phyloP scores from a whole-genome alignment of 768 basidiomycete species.

The Nevesoporus exiguus region DNA sequence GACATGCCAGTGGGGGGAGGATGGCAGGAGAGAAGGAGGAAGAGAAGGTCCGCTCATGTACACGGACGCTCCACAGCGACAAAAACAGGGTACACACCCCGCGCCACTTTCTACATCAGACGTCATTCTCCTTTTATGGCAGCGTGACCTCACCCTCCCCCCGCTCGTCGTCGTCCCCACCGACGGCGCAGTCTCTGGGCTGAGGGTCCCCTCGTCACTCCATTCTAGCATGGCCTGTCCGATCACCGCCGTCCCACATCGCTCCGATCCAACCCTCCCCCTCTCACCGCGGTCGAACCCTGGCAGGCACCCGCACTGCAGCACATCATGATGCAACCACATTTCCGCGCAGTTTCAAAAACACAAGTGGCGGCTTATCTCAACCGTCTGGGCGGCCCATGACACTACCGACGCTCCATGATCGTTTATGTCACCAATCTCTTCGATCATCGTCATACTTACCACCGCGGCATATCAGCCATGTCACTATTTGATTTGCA shows the following conservation, averaged over 20 bases:
- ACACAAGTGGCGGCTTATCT: not conserved
- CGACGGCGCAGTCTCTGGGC: slow-evolving; percentile 5
- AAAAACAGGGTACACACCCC: slow-evolving; percentile 34
- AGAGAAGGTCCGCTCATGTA: slow-evolving; percentile 22
- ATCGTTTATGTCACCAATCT: not conserved
- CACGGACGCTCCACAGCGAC: slow-evolving; percentile 34
- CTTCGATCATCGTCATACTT: not conserved
- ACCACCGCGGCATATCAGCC: not conserved
- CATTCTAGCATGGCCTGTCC: not conserved
- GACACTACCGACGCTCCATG: not conserved
- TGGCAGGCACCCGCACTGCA: not conserved
- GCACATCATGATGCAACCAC: not conserved
- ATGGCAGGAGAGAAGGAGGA: slow-evolving; percentile 6
- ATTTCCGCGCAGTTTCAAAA: not conserved
- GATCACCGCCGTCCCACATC: not conserved
- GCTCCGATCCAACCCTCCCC: not conserved
- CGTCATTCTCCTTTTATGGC: slow-evolving; percentile 27
- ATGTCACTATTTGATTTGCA: no score
- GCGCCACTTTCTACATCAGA: slow-evolving; percentile 33
- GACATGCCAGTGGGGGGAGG: slow-evolving; percentile 12
- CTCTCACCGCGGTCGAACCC: not conserved
- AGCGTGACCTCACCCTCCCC: slow-evolving; percentile 1
- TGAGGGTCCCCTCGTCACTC: not conserved
- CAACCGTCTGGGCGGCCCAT: no score
- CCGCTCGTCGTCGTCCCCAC: slow-evolving; percentile 1